Evolutionary conservation across 306 rosid species (phyloP), one percentile per base, ranked within the genome.

Genomic region (Castanopsis chinensis): DNA sequence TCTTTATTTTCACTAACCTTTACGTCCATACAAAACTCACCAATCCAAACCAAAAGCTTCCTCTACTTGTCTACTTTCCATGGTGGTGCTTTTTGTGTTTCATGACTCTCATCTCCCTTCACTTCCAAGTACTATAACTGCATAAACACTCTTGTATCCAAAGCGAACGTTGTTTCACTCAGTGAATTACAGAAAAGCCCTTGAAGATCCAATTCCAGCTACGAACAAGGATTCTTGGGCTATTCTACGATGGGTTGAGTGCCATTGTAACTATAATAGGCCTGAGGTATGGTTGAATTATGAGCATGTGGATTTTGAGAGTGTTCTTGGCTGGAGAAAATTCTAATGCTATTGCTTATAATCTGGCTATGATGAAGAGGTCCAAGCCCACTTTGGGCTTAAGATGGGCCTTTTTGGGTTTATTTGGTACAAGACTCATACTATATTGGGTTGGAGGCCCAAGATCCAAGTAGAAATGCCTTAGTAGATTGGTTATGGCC

Each of bases 21-120:
- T 86, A 54, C 85, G 81, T 86, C 77, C 89, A 83, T 10, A 49
- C 17, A 2, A 60, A 52, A 1, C 71, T 17, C 32, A 12, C 59
- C 23, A 28, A 10, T 37, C 76, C 12, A 21, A 37, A 18, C 65
- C 85, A 63, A 25, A 69, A 63, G 54, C 81, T 85, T 27, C 89
- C 91, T 58, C 68, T 85, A 55, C 32, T 88, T 25, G 23, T 88
- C 69, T 81, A 83, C 83, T 83, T 83, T 80, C 79, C 89, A 83
- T 15, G 89, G 89, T 0, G 82, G 88, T 27, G 80, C 35, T 43
- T 87, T 84, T 74, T 85, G 85, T 43, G 51, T 69, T n/a, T n/a
- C n/a, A n/a, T n/a, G n/a, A n/a, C n/a, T n/a, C 54, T 33, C 60
- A 9, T 85, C 88, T 7, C 88, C 91, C 3, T 71, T 74, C 83